Conservation (phyloP, 2,329 filamentous ascomycete species). For the Alternaria viburni region DNA sequence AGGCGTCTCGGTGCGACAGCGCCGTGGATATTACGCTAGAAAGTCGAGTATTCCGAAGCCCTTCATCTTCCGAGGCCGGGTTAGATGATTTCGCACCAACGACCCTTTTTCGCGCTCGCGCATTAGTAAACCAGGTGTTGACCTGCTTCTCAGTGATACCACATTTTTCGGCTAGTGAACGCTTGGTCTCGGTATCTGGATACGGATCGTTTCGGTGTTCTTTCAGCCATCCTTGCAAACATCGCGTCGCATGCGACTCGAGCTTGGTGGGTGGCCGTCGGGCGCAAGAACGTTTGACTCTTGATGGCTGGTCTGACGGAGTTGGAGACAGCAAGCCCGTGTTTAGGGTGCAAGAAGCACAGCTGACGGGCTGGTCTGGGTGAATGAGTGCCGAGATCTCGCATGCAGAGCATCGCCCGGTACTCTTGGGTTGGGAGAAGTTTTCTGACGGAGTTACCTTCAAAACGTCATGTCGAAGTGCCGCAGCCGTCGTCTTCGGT, state of each 20-base stretch:
- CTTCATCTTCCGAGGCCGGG: slow-evolving; percentile 30
- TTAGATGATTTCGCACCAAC: slow-evolving; percentile 15
- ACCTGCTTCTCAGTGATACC: slow-evolving; percentile 45
- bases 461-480: neutral
- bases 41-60: slow-evolving; percentile 15
- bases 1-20: slow-evolving; percentile 7
- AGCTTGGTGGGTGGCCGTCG: slow-evolving; percentile 36
- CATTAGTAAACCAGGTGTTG: slow-evolving; percentile 46
- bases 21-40: slow-evolving; percentile 13
- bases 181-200: slow-evolving; percentile 38
- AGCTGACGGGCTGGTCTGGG: slow-evolving; percentile 10
- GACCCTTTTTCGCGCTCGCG: slow-evolving; percentile 38
- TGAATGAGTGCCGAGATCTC: slow-evolving; percentile 27
- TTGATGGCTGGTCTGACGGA: slow-evolving; percentile 9
- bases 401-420: slow-evolving; percentile 30
- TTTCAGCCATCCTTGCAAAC: slow-evolving; percentile 39
- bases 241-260: slow-evolving; percentile 33
- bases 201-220: slow-evolving; percentile 41
- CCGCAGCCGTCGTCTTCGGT: neutral
- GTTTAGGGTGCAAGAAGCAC: slow-evolving; percentile 20
- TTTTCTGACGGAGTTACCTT: too few species aligned
- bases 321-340: slow-evolving; percentile 14
- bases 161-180: slow-evolving; percentile 36
- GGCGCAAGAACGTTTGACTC: slow-evolving; percentile 38
- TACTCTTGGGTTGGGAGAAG: neutral